Base-by-base conservation (phyloP, 2,329 filamentous ascomycete genomes). In the Tolypocladium ovalisporum region DNA sequence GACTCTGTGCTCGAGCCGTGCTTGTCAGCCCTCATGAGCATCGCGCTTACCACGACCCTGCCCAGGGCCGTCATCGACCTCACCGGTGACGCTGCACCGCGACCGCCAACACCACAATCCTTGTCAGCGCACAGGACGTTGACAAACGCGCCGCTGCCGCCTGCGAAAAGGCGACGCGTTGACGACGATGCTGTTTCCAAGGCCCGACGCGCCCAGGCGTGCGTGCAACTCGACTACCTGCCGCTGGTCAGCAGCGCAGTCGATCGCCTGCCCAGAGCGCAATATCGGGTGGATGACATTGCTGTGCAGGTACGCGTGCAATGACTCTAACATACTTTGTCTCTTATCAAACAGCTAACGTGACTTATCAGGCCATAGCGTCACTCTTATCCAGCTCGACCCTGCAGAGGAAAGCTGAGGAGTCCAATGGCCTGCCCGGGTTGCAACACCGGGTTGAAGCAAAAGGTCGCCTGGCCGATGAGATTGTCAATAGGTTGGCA, bases 121-220 rank as follows among this genome's bases (percentile, higher is more conserved):
- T 37, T 62, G 1, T 32, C 58, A 12, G 9, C 39, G 27, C 24
- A 29, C 35, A 27, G 17, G 54, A 17, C 29, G 17, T 6, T 29
- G 1, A 8, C 55, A 15, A 59, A 65, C 24, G 67, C 66, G 54
- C 68, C 71, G 53, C 66, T 66, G 54, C 69, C 71, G 53, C 66
- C 67, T 8, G 55, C 59, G 8, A 73, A 73, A 61, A 64, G 65
- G 40, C 64, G 66, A 56, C 67, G 70, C 55, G 63, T 71, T 4
- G 62, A 63, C 7, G 40, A 63, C 29, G 61, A 56, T 51, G 44
- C 53, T 52, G 44, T 57, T 56, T 56, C 57, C 24, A 57, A n/a
- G 29, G 10, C 29, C 29, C 19, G 61, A 57, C 57, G 52, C 34
- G 54, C 70, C 0, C 62, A 62, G 52, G 57, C 63, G 1, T 70